Evolutionary conservation across 75 land plant genomes (phyloP).

Genomic region (Isoetes taiwanensis): DNA sequence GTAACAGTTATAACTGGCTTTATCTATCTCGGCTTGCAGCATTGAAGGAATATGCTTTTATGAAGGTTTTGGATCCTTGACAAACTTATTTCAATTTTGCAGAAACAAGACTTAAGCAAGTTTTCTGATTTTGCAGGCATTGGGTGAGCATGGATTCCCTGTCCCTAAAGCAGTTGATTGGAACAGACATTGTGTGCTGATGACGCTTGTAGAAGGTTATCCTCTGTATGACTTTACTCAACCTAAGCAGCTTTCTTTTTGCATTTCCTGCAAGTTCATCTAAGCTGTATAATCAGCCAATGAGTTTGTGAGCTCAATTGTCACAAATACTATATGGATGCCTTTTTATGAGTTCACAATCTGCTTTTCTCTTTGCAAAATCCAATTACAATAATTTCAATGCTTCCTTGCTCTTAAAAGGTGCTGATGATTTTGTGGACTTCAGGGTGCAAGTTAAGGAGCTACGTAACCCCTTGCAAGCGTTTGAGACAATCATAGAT

Average conservation of each 20-base stretch:
- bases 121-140: conserved; percentile 37
- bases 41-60: conserved; percentile 91
- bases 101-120: neutral
- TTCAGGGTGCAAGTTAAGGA: conserved; percentile 86
- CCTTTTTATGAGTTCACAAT: neutral
- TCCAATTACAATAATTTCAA: neutral
- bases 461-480: conserved; percentile 55
- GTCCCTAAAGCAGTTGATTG: conserved; percentile 95
- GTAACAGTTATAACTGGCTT: conserved; percentile 84
- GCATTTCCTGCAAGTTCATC: neutral
- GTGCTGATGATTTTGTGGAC: neutral
- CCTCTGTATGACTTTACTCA: conserved; percentile 82
- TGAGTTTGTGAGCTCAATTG: neutral
- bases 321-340: too few relatives aligned
- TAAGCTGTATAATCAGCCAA: neutral
- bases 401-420: neutral
- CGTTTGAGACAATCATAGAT: conserved; percentile 72
- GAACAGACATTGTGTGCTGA: conserved; percentile 96
- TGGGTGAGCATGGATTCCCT: conserved; percentile 92
- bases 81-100: neutral
- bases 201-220: conserved; percentile 91
- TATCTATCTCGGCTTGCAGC: conserved; percentile 99
- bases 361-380: neutral
- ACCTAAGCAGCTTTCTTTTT: too few relatives aligned
- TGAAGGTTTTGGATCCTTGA: conserved; percentile 50